phyloP scores from a whole-genome alignment of 768 basidiomycete genomes.

The Tricholoma furcatifolium region DNA sequence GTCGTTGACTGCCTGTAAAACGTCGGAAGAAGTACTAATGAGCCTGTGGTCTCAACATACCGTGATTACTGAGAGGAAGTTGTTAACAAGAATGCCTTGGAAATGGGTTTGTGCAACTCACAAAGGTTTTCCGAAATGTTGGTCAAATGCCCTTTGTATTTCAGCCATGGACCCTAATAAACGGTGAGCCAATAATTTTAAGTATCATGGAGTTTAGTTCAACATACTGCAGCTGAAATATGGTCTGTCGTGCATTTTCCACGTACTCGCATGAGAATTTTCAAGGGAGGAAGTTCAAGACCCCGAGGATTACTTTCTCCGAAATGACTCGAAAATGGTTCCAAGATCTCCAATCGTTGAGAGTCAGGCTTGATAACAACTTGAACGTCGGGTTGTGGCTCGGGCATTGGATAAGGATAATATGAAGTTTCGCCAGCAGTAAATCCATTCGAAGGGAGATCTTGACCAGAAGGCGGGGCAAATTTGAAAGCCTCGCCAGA shows the following conservation, averaged over 20 bases:
- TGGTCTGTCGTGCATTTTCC: slow-evolving; percentile 99
- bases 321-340: slow-evolving; percentile 85
- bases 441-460: slow-evolving; percentile 84
- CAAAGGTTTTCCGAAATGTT: slow-evolving; percentile 96
- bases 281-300: slow-evolving; percentile 78
- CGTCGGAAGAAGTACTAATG: background rate
- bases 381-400: slow-evolving; percentile 71
- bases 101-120: slow-evolving; percentile 38
- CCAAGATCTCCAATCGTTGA: slow-evolving; percentile 81
- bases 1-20: slow-evolving; percentile 80
- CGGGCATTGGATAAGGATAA: slow-evolving; percentile 74
- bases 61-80: slow-evolving; percentile 68
- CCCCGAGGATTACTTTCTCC: slow-evolving; percentile 46
- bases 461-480: slow-evolving; percentile 76
- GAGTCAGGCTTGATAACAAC: slow-evolving; percentile 78
- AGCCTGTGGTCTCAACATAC: slow-evolving; percentile 32
- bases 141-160: slow-evolving; percentile 95
- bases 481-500: slow-evolving; percentile 85
- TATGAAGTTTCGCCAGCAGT: slow-evolving; percentile 69
- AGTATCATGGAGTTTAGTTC: background rate
- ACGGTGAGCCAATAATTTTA: slow-evolving; percentile 1
- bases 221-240: slow-evolving; percentile 87
- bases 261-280: slow-evolving; percentile 84
- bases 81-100: slow-evolving; percentile 1
- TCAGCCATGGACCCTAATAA: slow-evolving; percentile 90